These are phyloP conservation scores for Blastobotrys elegans DNA, from an alignment of 1,139 yeast species.

Conservation along the genomic window DNA sequence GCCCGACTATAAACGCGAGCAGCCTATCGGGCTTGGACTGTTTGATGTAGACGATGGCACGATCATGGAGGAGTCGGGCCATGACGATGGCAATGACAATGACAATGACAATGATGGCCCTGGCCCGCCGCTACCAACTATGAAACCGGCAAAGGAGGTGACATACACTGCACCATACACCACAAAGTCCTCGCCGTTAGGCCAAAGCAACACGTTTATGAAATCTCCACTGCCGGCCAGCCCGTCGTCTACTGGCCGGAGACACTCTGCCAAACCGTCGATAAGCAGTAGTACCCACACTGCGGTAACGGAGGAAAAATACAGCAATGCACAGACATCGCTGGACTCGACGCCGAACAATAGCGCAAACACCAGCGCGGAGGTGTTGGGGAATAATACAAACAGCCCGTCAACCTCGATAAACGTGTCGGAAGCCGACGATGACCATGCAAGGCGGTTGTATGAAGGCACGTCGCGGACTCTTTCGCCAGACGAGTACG, in stretches of 20 bases:
- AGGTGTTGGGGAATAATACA: background rate
- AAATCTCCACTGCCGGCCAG: background rate
- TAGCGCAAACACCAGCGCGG: conserved; percentile 4
- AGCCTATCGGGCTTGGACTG: conserved; percentile 14
- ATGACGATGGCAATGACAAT: background rate
- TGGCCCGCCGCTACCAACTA: conserved; percentile 9
- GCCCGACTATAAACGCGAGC: conserved; percentile 3
- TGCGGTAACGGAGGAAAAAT: background rate
- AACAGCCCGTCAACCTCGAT: conserved; percentile 2
- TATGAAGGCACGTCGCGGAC: conserved; percentile 24
- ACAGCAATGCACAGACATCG: background rate
- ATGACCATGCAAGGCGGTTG: conserved; percentile 22
- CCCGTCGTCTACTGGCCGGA: background rate
- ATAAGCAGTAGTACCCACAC: background rate
- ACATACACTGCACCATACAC: conserved; percentile 8
- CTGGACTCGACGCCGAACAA: conserved; percentile 3
- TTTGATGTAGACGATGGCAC: background rate
- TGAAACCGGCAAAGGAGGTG: background rate
- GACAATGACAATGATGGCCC: conserved; percentile 1
- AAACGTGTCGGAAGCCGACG: conserved; percentile 1
- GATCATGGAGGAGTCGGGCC: conserved; percentile 1
- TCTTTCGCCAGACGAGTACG: conserved; percentile 28
- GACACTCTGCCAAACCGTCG: background rate
- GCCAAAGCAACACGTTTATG: background rate
- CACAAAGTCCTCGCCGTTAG: background rate